These are phyloP conservation scores for Usnea hakonensis DNA, from an alignment of 495 filamentous ascomycete genomes.

Conservation along the genomic window DNA sequence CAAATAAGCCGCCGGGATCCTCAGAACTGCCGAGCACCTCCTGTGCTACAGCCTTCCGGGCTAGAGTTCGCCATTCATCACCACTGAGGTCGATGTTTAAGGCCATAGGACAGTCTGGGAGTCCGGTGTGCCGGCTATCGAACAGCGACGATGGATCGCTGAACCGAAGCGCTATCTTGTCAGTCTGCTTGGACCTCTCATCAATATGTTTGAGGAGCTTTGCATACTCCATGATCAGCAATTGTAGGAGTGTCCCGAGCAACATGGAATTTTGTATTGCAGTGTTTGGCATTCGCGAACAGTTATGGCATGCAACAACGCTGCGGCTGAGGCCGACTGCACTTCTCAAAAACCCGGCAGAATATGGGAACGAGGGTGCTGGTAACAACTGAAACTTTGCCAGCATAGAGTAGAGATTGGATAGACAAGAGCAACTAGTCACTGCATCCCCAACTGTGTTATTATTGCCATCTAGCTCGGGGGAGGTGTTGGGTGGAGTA, in stretches of 20 bases:
- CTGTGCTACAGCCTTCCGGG: conserved; percentile 19
- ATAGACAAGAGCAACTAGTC: conserved; percentile 16
- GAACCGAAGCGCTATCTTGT: conserved; percentile 17
- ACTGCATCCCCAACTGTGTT: not conserved
- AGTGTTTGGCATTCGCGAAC: conserved; percentile 12
- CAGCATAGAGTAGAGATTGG: conserved; percentile 17
- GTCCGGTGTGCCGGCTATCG: conserved; percentile 16
- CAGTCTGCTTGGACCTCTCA: conserved; percentile 4
- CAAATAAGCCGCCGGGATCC: not conserved
- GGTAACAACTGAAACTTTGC: conserved; percentile 14
- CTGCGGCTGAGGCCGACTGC: conserved; percentile 3
- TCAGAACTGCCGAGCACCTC: conserved; percentile 8
- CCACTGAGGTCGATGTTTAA: conserved; percentile 19
- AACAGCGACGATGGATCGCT: conserved; percentile 9
- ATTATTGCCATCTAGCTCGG: not conserved
- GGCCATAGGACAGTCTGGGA: conserved; percentile 22
- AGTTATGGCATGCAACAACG: conserved; percentile 13
- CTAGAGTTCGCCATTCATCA: conserved; percentile 19
- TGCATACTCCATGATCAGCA: conserved; percentile 16
- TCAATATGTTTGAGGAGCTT: conserved; percentile 20
- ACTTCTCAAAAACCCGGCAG: conserved; percentile 4
- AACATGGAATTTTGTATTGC: conserved; percentile 21
- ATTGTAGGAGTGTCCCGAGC: conserved; percentile 12
- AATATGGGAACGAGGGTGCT: conserved; percentile 16
- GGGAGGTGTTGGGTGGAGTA: not conserved